These are phyloP conservation scores for Fusarium sp. DNA, from an alignment of 2,329 filamentous ascomycete genomes.

Conservation along the genomic window DNA sequence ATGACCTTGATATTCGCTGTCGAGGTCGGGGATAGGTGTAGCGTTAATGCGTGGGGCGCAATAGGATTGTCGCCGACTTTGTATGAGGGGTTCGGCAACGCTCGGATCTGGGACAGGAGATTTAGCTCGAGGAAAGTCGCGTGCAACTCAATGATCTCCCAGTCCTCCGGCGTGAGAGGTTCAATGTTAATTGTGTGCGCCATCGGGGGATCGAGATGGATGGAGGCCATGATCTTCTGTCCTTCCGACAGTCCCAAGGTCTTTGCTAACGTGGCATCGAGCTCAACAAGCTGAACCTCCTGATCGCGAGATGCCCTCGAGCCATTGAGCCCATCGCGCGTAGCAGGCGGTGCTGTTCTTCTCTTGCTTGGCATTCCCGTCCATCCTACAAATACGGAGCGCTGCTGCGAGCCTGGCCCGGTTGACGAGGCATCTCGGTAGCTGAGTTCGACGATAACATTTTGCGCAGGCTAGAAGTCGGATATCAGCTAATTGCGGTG, in stretches of 20 bases:
- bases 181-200: conserved; percentile 98
- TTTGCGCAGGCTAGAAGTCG: conserved; percentile 79
- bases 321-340: conserved; percentile 76
- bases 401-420: conserved; percentile 63
- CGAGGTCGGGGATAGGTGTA: conserved; percentile 94
- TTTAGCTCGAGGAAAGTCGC: conserved; percentile 96
- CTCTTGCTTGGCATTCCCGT: conserved; percentile 97
- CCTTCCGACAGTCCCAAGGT: conserved; percentile 83
- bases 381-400: conserved; percentile 91
- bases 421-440: conserved; percentile 68
- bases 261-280: conserved; percentile 86
- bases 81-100: conserved; percentile 86
- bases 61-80: conserved; percentile 62
- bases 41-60: conserved; percentile 81
- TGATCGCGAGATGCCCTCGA: conserved; percentile 74
- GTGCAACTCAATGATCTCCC: conserved; percentile 99
- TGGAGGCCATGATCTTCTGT: conserved; percentile 75
- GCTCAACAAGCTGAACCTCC: conserved; percentile 81
- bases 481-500: conserved; percentile 17
- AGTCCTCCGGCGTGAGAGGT: conserved; percentile 92
- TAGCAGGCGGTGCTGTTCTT: conserved; percentile 77
- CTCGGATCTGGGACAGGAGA: conserved; percentile 90
- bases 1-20: conserved; percentile 91
- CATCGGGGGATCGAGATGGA: conserved; percentile 91
- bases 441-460: conserved; percentile 93